Evolutionary conservation across 2,329 filamentous ascomycete species (phyloP), one percentile per base, ranked within the genome.

Genomic region (Monilinia fructigena): DNA sequence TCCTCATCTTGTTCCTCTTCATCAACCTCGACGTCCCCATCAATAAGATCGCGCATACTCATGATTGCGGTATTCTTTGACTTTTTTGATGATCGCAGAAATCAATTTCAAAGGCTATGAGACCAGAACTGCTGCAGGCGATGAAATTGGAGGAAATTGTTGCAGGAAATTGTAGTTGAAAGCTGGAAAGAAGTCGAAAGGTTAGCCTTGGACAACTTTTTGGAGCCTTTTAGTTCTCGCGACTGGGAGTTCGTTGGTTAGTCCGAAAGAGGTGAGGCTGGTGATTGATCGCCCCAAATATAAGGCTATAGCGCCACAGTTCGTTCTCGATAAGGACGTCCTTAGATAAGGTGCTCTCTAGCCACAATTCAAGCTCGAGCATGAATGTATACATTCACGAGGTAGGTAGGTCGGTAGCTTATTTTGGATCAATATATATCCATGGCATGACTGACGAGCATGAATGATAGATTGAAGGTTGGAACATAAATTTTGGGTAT

Each of bases 1-100:
- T 90, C 92, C 74, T 91, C 92, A 69, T 96, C 92, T 63, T 94
- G 91, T 69, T 88, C 86, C 71, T 94, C 91, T 66, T 95, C 91
- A 76, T 93, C 93, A 68, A 97, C 82, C 78, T 96, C 88, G 72
- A 94, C 95, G 80, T 93, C 89, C 70, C 88, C 88, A 73, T 94
- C 89, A 75, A 99, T 89, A 76, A 97, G 82, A 76, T 93, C 88
- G 78, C 85, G 86, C 85, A 91, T 88, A 76, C 85, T 88, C 86
- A 89, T 89, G 20, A 75, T 85, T 77, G 72, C 74, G 69, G 59
- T 40, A 45, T 31, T 55, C 63, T 66, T 60, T 52, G n/a, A 54
- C 35, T 28, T 63, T 62, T 54, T 48, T 23, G 23, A 54, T 53
- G 23, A 56, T 45, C 61, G 47, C n/a, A 53, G 50, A 42, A 59